phyloP scores from a whole-genome alignment of 1,284 basidiomycete species.

The Wolfiporia cocos region DNA sequence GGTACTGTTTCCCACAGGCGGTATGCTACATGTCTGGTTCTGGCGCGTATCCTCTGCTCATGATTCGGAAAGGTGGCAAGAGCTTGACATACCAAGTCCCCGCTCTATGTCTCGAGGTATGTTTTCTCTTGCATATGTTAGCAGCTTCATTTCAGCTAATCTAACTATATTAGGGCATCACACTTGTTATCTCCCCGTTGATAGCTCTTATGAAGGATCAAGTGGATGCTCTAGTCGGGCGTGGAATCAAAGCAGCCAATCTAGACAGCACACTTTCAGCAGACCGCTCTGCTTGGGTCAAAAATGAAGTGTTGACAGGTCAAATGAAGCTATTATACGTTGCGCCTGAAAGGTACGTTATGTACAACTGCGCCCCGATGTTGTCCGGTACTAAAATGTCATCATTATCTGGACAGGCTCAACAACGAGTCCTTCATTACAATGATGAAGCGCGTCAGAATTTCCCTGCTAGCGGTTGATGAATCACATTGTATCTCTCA shows the following conservation, averaged over 20 bases:
- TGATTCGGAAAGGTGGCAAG: conserved; percentile 26
- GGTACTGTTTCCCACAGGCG: conserved; percentile 34
- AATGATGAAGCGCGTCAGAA: conserved; percentile 49
- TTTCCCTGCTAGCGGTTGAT: conserved; percentile 85
- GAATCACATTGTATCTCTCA: conserved; percentile 91
- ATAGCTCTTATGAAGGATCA: conserved; percentile 93
- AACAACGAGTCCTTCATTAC: conserved; percentile 68
- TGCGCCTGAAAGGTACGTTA: conserved; percentile 78
- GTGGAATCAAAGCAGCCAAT: conserved; percentile 59
- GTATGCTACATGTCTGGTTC: conserved; percentile 11
- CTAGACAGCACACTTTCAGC: conserved; percentile 60
- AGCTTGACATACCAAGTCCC: conserved; percentile 59
- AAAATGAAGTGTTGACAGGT: conserved; percentile 37
- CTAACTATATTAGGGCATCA: conserved; percentile 36
- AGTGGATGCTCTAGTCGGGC: conserved; percentile 67
- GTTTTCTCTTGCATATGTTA: neutral
- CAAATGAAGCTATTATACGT: conserved; percentile 71
- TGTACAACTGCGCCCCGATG: neutral
- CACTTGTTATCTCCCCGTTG: conserved; percentile 70
- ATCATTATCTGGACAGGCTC: conserved; percentile 34
- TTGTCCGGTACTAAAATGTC: no score
- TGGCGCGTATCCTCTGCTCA: neutral
- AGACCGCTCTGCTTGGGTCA: conserved; percentile 51
- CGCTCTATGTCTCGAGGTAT: conserved; percentile 43
- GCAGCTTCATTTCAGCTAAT: neutral